Base-by-base conservation (phyloP, 2,329 filamentous ascomycete species). In the Colletotrichum orbiculare region DNA sequence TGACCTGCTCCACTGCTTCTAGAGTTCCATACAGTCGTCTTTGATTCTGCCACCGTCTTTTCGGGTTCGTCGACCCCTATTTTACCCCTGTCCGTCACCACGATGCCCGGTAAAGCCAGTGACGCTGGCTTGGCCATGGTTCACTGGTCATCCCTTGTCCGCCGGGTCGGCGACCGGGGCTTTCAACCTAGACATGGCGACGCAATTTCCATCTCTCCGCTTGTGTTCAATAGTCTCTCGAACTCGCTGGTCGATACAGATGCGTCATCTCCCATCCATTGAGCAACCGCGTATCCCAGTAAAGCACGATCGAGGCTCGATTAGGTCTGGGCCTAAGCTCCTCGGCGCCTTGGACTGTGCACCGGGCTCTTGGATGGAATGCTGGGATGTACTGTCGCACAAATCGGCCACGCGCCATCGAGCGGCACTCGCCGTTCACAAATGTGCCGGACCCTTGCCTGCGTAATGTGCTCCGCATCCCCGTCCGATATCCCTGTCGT, bases 41-140 rank as follows among this genome's bases (percentile, higher is more conserved):
- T 38, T n/a, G 39, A 47, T 56, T 62, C 52, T 47, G 56, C 56
- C 49, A 33, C 39, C 43, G 41, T 47, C 9, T 55, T 47, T 53
- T 53, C 47, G 62, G 58, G 62, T 53, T 57, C 41, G 25, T n/a
- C 58, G 62, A 62, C 52, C 62, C 62, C 62, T 65, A 56, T 65
- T 65, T 35, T 37, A 11, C 46, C 62, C 52, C 62, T 56, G 52
- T 49, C 34, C 47, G 50, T 25, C 37, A 58, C 25, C 35, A 42
- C 37, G 45, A 62, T 56, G 41, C 42, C 37, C 52, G 42, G 17
- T 43, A 34, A 42, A 34, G 17, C 49, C 25, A 54, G 25, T 35
- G 8, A 8, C 17, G 37, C 33, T 50, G 11, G 9, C 43, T 55
- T 37, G n/a, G 39, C 17, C 17, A 13, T 54, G 42, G 41, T 25